Evolutionary conservation across 2,329 filamentous ascomycete genomes (phyloP).

Genomic region (Monilinia fructicola): DNA sequence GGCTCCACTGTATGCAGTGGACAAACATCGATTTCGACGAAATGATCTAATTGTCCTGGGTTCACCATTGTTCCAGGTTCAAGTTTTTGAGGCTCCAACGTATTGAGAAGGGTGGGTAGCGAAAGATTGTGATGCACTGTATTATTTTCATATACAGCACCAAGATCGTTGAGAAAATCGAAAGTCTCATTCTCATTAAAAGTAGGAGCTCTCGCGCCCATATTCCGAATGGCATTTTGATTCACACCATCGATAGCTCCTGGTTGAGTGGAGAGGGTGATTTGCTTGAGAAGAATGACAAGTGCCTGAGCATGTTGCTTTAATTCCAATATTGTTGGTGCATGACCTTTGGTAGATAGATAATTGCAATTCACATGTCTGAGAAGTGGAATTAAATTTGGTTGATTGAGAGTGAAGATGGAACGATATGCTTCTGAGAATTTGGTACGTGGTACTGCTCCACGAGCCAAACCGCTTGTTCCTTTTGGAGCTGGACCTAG

Average conservation of each 20-base stretch:
- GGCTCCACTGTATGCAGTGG: constrained; percentile 30
- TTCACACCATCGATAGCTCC: constrained; percentile 35
- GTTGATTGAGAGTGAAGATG: constrained; percentile 24
- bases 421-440: constrained; percentile 31
- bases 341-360: constrained; percentile 51
- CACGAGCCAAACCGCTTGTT: constrained; percentile 6
- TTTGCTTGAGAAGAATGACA: constrained; percentile 50
- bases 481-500: constrained; percentile 1
- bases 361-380: constrained; percentile 58
- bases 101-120: constrained; percentile 35
- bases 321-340: constrained; percentile 56
- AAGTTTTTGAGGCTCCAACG: constrained; percentile 24
- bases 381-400: constrained; percentile 32
- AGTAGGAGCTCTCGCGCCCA: not conserved
- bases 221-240: not conserved
- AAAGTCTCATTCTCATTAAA: constrained; percentile 48
- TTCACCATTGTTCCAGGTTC: constrained; percentile 17
- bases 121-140: constrained; percentile 33
- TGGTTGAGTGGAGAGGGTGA: constrained; percentile 45
- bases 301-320: constrained; percentile 63
- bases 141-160: constrained; percentile 44
- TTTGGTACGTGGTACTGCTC: constrained; percentile 12
- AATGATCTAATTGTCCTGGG: constrained; percentile 11
- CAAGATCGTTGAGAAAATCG: constrained; percentile 57
- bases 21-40: constrained; percentile 31